Evolutionary conservation across 305 asterid species (phyloP).

Genomic region (Fraxinus velutina): DNA sequence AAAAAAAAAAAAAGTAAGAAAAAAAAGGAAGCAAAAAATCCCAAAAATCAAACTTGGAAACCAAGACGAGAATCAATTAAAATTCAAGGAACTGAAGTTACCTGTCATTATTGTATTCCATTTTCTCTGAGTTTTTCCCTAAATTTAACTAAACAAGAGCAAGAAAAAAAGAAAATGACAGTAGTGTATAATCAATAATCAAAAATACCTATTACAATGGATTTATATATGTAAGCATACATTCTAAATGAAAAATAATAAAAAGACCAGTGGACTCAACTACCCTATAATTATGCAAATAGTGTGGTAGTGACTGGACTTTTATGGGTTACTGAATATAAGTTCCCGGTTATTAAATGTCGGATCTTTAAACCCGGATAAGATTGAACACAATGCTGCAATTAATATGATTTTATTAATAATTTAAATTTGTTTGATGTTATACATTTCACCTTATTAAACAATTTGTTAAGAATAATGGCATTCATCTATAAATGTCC

Average conservation of each 20-base stretch:
- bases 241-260: neutral
- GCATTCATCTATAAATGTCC: neutral
- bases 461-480: too few species aligned
- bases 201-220: conserved; percentile 21
- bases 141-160: neutral
- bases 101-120: conserved; percentile 45
- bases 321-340: neutral
- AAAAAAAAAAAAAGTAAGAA: neutral
- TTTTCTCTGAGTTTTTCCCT: conserved; percentile 14
- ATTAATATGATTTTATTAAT: neutral
- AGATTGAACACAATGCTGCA: neutral
- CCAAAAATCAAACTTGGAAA: conserved; percentile 14
- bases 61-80: neutral
- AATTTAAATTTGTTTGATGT: neutral
- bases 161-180: neutral
- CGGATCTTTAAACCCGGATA: neutral
- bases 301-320: conserved; percentile 26
- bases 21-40: neutral
- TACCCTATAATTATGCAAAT: neutral
- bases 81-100: conserved; percentile 29
- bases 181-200: neutral
- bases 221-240: neutral
- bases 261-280: too few species aligned
- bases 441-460: neutral
- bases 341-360: neutral